Evolutionary conservation across 768 basidiomycete species (phyloP).

Genomic region (Trametes coccinea): DNA sequence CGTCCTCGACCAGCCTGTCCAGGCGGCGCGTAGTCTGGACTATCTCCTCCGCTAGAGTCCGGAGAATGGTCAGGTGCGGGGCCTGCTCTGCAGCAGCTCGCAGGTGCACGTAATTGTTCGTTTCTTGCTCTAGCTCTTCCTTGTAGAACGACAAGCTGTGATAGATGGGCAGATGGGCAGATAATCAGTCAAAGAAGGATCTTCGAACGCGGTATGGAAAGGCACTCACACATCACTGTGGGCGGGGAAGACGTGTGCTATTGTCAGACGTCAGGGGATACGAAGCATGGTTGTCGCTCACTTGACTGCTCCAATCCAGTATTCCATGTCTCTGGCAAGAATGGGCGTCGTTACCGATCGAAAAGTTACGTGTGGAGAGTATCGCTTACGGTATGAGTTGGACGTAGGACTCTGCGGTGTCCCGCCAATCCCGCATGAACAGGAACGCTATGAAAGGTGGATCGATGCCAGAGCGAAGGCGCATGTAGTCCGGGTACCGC

Average conservation of each 20-base stretch:
- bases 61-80: background rate
- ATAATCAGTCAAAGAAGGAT: background rate
- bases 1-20: background rate
- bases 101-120: conserved; percentile 20
- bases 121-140: conserved; percentile 20
- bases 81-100: conserved; percentile 14
- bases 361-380: background rate
- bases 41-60: conserved; percentile 18
- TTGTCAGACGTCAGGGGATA: background rate
- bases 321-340: conserved; percentile 11
- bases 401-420: conserved; percentile 31
- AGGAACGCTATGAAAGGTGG: conserved; percentile 40
- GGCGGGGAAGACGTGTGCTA: too few species aligned
- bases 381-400: conserved; percentile 39
- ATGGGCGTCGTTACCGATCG: background rate
- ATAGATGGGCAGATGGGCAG: background rate
- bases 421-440: conserved; percentile 31
- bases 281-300: background rate
- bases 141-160: conserved; percentile 25
- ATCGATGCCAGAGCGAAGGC: conserved; percentile 34
- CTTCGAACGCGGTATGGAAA: too few species aligned
- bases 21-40: background rate
- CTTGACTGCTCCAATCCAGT: conserved; percentile 14
- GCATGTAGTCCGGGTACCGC: conserved; percentile 33
- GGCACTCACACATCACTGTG: conserved; percentile 12